These are phyloP conservation scores for Raffaelea arxii DNA, from an alignment of 2,329 filamentous ascomycete genomes.

Conservation along the genomic window DNA sequence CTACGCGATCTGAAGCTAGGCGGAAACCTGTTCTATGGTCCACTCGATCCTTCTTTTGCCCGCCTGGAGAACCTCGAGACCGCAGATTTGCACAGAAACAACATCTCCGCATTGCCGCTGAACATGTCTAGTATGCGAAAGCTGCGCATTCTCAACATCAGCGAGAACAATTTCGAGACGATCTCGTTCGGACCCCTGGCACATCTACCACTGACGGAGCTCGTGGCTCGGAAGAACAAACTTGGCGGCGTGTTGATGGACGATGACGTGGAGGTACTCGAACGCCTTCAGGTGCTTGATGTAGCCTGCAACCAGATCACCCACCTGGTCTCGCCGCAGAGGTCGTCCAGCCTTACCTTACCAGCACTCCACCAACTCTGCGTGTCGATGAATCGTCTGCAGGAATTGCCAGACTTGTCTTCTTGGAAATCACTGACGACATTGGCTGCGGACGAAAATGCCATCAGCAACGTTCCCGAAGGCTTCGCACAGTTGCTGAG, in stretches of 20 bases:
- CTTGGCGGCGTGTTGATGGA: conserved; percentile 64
- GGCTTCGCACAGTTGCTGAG: conserved; percentile 61
- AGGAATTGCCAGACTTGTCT: conserved; percentile 61
- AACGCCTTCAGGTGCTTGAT: conserved; percentile 65
- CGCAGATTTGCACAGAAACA: conserved; percentile 74
- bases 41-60: conserved; percentile 53
- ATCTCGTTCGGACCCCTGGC: conserved; percentile 63
- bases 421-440: conserved; percentile 65
- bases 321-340: conserved; percentile 33
- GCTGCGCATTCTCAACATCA: conserved; percentile 68
- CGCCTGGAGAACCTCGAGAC: conserved; percentile 62
- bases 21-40: conserved; percentile 64
- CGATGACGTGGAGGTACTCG: conserved; percentile 44
- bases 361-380: conserved; percentile 66
- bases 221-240: conserved; percentile 69
- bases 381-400: conserved; percentile 73
- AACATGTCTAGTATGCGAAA: conserved; percentile 56
- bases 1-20: conserved; percentile 75
- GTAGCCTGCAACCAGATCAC: conserved; percentile 66
- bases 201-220: conserved; percentile 59
- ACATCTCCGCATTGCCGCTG: conserved; percentile 59
- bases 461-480: conserved; percentile 61
- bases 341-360: conserved; percentile 41
- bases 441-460: conserved; percentile 73
- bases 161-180: conserved; percentile 64